Evolutionary conservation across 495 filamentous ascomycete species (phyloP).

Genomic region (Lineolata rhizophorae): DNA sequence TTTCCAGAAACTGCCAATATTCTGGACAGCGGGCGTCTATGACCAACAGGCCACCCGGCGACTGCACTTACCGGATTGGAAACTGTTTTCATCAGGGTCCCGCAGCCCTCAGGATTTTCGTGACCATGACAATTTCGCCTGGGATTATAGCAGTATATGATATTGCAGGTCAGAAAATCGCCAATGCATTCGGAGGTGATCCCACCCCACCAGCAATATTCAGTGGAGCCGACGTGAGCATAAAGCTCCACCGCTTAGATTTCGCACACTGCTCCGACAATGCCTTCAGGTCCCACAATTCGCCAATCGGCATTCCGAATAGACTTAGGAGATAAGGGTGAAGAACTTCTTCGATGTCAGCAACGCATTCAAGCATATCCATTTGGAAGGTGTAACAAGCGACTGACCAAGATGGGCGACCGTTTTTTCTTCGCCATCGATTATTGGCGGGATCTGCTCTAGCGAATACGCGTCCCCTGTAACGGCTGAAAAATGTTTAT

Average conservation of each 20-base stretch:
- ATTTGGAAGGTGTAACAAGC: no score
- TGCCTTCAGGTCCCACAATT: conserved; percentile 37
- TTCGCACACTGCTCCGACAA: conserved; percentile 27
- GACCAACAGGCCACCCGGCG: no score
- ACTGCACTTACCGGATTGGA: no score
- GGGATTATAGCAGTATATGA: no score
- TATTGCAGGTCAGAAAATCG: conserved; percentile 13
- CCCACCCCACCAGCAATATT: conserved; percentile 13
- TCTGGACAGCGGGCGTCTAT: no score
- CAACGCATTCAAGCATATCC: neutral
- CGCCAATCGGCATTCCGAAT: conserved; percentile 32
- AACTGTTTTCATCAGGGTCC: no score
- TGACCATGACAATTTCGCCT: no score
- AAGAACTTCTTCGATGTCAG: conserved; percentile 12
- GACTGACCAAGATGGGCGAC: conserved; percentile 4
- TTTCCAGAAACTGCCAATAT: no score
- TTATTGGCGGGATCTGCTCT: conserved; percentile 18
- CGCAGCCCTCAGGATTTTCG: no score
- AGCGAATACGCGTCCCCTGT: conserved; percentile 28
- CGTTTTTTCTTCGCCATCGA: conserved; percentile 9
- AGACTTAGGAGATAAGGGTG: conserved; percentile 22
- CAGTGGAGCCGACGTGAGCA: conserved; percentile 11
- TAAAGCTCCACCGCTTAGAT: conserved; percentile 10
- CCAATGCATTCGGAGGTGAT: conserved; percentile 16
- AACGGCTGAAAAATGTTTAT: conserved; percentile 29